Base-by-base conservation (phyloP, 352 stramenopile genomes). In the Phytophthora ramorum region DNA sequence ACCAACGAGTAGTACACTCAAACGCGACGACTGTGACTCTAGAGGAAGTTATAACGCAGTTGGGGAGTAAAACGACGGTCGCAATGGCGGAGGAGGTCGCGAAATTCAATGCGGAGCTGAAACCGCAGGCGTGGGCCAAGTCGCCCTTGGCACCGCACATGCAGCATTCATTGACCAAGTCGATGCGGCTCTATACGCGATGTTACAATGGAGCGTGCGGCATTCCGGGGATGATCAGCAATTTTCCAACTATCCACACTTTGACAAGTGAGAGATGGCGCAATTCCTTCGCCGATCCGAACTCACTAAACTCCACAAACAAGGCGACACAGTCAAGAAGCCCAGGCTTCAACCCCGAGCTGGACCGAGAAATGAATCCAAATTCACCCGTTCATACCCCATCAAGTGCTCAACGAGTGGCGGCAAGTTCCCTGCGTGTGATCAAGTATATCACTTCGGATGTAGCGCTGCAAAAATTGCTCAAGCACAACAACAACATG, bases 131-230 rank as follows among this genome's bases (percentile, higher is more conserved):
- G 30, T 55, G 48, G 48, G 44, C n/a, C 4, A 55, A 44, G 28
- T 44, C 48, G n/a, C 28, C 28, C 6, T 41, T 43, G 30, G 10
- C 6, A 12, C 32, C 7, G 14, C 28, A 12, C 10, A 44, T 55
- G 32, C 28, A 28, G 28, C 17, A 6, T 2, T 16, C 19, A 16
- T 16, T 55, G 9, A 30, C 44, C 9, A 26, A 41, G 48, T 26
- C 32, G 8, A 45, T 44, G 48, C 48, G 44, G 48, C n/a, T 55
- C 13, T 30, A 55, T 8, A 17, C 19, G 14, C 48, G 30, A 17
- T 55, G 48, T n/a, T 55, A 34, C 28, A 34, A 55, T 19, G 14
- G 24, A 40, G 16, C n/a, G 22, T 53, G 13, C 20, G 43, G 43
- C 7, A 34, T 32, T 32, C 10, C 20, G n/a, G 12, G 9, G 20